Conservation (phyloP, 306 rosid species). For the Benincasa hispida region DNA sequence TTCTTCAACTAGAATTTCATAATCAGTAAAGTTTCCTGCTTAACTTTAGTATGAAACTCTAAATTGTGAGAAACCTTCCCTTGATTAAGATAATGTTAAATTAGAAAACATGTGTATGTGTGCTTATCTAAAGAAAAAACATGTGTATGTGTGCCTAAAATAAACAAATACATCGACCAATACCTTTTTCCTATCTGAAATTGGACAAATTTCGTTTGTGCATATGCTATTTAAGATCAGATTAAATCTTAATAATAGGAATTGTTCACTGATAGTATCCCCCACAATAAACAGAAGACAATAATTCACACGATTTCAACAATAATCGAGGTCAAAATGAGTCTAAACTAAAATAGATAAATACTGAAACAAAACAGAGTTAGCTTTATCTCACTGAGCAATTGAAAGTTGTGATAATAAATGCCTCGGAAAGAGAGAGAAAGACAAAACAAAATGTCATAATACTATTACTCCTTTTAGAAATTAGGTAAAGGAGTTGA, state of each 20-base stretch:
- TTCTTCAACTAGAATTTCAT: background rate
- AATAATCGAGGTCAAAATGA: background rate
- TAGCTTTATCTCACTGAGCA: background rate
- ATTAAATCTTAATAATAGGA: background rate
- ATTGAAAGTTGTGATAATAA: background rate
- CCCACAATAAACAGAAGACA: background rate
- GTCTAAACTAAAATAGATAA: background rate
- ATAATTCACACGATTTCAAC: background rate
- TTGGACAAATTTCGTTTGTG: background rate
- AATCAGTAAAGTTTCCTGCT: background rate
- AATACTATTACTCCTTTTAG: background rate
- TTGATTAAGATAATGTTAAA: background rate
- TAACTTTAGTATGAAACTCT: background rate
- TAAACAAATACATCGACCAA: background rate
- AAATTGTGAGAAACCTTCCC: background rate
- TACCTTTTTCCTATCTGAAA: background rate
- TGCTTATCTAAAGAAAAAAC: background rate
- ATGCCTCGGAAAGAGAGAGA: background rate
- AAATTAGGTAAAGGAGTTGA: conserved; percentile 1
- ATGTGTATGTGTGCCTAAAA: background rate
- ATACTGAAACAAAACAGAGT: background rate
- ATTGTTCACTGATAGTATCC: background rate
- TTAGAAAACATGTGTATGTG: background rate
- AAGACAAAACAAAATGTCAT: background rate
- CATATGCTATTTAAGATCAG: background rate